Conservation (phyloP, 371 early-diverging fungal genomes). For the Haplosporangium sp. region DNA sequence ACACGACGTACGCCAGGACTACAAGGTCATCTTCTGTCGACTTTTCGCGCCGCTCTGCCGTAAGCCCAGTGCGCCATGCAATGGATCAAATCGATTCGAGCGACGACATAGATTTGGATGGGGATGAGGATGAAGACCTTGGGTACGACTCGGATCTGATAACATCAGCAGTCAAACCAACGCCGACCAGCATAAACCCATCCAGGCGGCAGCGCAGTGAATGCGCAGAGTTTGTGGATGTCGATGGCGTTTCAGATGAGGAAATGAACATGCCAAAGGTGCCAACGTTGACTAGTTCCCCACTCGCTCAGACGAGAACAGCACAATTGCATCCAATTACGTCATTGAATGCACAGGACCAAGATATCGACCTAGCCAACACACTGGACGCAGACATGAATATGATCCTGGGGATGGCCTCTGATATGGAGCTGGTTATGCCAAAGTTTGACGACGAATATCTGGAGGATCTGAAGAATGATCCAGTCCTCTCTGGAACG, state of each 20-base stretch:
- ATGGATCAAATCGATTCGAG: too few species aligned
- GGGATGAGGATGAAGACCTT: neutral
- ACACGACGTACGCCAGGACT: too few species aligned
- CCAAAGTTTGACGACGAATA: slow-evolving; percentile 47
- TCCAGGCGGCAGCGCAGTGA: slow-evolving; percentile 3
- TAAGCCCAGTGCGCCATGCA: too few species aligned
- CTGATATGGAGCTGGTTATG: slow-evolving; percentile 51
- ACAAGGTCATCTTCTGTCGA: too few species aligned
- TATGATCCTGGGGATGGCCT: slow-evolving; percentile 45
- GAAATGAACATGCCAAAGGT: slow-evolving; percentile 8
- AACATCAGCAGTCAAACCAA: neutral
- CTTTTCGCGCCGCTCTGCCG: too few species aligned
- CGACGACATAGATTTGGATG: slow-evolving; percentile 7
- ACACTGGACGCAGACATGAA: slow-evolving; percentile 34
- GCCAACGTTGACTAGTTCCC: neutral
- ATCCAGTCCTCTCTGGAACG: neutral
- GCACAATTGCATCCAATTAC: too few species aligned
- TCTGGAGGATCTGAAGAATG: slow-evolving; percentile 28
- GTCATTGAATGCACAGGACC: too few species aligned
- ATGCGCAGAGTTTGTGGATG: slow-evolving; percentile 18
- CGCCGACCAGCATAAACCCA: neutral
- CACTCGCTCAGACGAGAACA: too few species aligned
- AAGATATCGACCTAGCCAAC: slow-evolving; percentile 14
- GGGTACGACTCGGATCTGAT: neutral
- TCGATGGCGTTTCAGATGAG: slow-evolving; percentile 26